These are phyloP conservation scores for Nigrospora osmanthi DNA, from an alignment of 2,329 filamentous ascomycete genomes.

Conservation along the genomic window DNA sequence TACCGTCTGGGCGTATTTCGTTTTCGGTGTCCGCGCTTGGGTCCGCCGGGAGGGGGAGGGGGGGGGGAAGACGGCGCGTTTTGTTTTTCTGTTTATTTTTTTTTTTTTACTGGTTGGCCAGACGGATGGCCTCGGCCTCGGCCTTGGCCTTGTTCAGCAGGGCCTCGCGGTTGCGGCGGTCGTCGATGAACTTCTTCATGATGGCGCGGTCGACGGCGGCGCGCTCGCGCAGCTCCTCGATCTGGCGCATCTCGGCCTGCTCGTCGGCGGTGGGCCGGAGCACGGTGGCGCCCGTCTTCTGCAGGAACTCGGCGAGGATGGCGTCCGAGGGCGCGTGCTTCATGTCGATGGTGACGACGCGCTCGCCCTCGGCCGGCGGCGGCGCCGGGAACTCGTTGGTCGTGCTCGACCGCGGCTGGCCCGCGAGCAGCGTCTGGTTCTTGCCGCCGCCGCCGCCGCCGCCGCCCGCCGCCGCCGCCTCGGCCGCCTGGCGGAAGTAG, in stretches of 20 bases:
- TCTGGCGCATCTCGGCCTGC: slow-evolving; percentile 43
- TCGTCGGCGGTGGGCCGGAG: slow-evolving; percentile 55
- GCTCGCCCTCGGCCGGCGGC: slow-evolving; percentile 38
- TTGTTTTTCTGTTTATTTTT: too few relatives aligned
- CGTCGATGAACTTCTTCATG: slow-evolving; percentile 42
- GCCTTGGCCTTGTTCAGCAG: slow-evolving; percentile 47
- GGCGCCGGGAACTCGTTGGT: slow-evolving; percentile 40
- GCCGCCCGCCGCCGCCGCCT: slow-evolving; percentile 11
- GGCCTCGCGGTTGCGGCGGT: slow-evolving; percentile 54
- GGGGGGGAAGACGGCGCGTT: too few relatives aligned
- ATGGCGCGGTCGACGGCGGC: slow-evolving; percentile 47
- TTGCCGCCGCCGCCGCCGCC: slow-evolving; percentile 8
- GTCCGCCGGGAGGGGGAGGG: too few relatives aligned
- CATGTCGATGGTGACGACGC: slow-evolving; percentile 52
- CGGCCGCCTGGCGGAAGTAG: slow-evolving; percentile 43
- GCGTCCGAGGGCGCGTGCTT: slow-evolving; percentile 50
- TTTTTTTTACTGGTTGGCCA: slow-evolving; percentile 18
- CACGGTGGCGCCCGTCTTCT: slow-evolving; percentile 50
- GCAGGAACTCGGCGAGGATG: slow-evolving; percentile 57
- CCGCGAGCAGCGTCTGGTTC: slow-evolving; percentile 18
- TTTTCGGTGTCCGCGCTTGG: too few relatives aligned
- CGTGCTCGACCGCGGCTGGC: slow-evolving; percentile 39
- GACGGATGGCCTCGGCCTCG: slow-evolving; percentile 36
- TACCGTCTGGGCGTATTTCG: too few relatives aligned
- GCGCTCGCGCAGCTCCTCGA: slow-evolving; percentile 45